Conservation (phyloP, 495 filamentous ascomycete species). For the Entonaema liquescens region DNA sequence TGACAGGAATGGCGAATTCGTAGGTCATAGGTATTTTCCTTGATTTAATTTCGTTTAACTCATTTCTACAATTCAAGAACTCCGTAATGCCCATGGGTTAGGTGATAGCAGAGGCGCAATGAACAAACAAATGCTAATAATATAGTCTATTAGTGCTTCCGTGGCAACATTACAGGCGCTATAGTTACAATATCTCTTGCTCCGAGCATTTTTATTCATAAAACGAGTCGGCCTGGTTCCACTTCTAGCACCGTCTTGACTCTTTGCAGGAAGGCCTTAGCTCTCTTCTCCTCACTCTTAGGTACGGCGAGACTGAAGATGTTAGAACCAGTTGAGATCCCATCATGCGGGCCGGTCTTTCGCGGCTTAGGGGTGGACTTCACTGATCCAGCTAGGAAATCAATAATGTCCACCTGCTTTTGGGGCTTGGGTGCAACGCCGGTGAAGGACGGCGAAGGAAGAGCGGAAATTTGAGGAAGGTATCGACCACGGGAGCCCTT, state of each 20-base stretch:
- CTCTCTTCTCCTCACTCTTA: constrained; percentile 80
- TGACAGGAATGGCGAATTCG: neutral
- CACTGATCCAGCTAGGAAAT: constrained; percentile 69
- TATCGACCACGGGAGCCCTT: constrained; percentile 66
- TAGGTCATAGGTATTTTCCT: neutral
- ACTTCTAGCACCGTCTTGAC: constrained; percentile 82
- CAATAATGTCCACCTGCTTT: constrained; percentile 73
- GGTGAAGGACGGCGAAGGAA: constrained; percentile 51
- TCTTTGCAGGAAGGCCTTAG: constrained; percentile 79
- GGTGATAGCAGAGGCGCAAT: neutral
- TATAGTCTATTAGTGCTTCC: constrained; percentile 37
- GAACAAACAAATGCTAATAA: constrained; percentile 24
- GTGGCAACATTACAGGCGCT: constrained; percentile 36
- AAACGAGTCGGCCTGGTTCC: constrained; percentile 81
- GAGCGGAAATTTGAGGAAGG: constrained; percentile 75
- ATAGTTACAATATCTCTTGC: constrained; percentile 37
- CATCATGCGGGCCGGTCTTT: constrained; percentile 44
- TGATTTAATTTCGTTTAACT: neutral
- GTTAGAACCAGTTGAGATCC: constrained; percentile 67
- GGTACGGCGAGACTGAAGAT: constrained; percentile 81
- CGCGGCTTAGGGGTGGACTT: constrained; percentile 42
- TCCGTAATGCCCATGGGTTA: neutral
- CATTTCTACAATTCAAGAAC: neutral
- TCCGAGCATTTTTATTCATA: constrained; percentile 48
- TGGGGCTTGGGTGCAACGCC: constrained; percentile 45